phyloP scores from a whole-genome alignment of 257 asterid genomes.

The Eustoma russellianum region DNA sequence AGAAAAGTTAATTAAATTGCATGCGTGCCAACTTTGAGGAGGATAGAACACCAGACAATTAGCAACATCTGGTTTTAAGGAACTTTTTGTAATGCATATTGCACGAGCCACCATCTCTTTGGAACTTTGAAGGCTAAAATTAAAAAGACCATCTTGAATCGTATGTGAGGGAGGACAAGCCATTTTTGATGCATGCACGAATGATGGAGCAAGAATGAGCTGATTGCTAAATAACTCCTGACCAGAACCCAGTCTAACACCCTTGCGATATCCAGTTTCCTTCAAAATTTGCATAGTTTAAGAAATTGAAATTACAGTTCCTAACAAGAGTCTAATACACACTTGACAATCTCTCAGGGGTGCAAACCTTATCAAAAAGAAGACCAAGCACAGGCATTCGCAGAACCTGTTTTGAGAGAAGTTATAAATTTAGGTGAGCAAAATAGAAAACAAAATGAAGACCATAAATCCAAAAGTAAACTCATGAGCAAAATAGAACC shows the following conservation, averaged over 20 bases:
- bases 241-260: conserved; percentile 78
- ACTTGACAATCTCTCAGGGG: neutral
- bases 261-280: conserved; percentile 53
- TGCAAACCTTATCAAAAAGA: conserved; percentile 42
- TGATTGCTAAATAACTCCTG: conserved; percentile 78
- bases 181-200: conserved; percentile 27
- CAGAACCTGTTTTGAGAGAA: conserved; percentile 45
- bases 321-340: neutral
- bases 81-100: conserved; percentile 59
- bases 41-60: conserved; percentile 74
- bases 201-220: conserved; percentile 68
- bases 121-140: conserved; percentile 19
- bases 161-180: conserved; percentile 16
- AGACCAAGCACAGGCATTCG: conserved; percentile 62
- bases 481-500: too few species aligned
- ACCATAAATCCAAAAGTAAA: too few species aligned
- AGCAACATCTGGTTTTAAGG: conserved; percentile 46
- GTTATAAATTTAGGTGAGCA: too few species aligned
- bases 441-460: too few species aligned
- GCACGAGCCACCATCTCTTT: conserved; percentile 63
- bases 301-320: conserved; percentile 8
- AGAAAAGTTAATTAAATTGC: conserved; percentile 5
- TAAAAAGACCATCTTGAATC: conserved; percentile 14
- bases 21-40: conserved; percentile 50
- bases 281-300: conserved; percentile 26